phyloP scores from a whole-genome alignment of 1,139 yeast genomes.

The Casaregolazyma lundiana region DNA sequence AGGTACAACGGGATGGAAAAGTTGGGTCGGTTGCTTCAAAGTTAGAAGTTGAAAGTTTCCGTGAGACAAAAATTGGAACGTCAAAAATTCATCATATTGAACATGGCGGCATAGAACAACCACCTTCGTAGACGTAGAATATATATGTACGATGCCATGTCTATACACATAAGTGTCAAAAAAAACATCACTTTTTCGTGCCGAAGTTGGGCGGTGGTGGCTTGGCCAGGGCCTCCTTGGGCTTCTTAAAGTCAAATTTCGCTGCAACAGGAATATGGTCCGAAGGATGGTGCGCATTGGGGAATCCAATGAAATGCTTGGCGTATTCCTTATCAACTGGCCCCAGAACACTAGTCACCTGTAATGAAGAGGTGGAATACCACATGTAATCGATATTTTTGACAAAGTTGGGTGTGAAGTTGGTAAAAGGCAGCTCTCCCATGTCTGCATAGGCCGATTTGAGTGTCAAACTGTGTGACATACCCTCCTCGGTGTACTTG shows the following conservation, averaged over 20 bases:
- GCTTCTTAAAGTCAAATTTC: slow-evolving; percentile 66
- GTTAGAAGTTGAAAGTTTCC: no score
- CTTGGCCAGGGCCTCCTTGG: slow-evolving; percentile 28
- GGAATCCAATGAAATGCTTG: slow-evolving; percentile 79
- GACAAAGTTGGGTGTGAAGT: slow-evolving; percentile 88
- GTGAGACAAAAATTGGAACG: no score
- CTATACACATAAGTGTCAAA: not conserved
- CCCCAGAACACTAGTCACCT: slow-evolving; percentile 83
- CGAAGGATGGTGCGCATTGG: slow-evolving; percentile 89
- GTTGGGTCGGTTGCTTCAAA: not conserved
- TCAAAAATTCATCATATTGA: not conserved
- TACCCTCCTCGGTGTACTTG: slow-evolving; percentile 82
- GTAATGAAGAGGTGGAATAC: slow-evolving; percentile 76
- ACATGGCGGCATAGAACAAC: not conserved
- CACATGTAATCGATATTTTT: slow-evolving; percentile 94
- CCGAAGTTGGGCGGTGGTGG: slow-evolving; percentile 28
- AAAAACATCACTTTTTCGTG: slow-evolving; percentile 6
- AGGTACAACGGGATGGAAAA: not conserved
- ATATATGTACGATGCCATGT: not conserved
- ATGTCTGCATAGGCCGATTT: slow-evolving; percentile 80
- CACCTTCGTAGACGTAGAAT: not conserved
- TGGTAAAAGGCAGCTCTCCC: slow-evolving; percentile 91
- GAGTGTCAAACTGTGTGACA: slow-evolving; percentile 72
- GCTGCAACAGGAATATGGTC: slow-evolving; percentile 87
- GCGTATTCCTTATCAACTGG: slow-evolving; percentile 75